Evolutionary conservation across 2,329 filamentous ascomycete species (phyloP), one percentile per base, ranked within the genome.

Genomic region (Dothideomycetes sp.): DNA sequence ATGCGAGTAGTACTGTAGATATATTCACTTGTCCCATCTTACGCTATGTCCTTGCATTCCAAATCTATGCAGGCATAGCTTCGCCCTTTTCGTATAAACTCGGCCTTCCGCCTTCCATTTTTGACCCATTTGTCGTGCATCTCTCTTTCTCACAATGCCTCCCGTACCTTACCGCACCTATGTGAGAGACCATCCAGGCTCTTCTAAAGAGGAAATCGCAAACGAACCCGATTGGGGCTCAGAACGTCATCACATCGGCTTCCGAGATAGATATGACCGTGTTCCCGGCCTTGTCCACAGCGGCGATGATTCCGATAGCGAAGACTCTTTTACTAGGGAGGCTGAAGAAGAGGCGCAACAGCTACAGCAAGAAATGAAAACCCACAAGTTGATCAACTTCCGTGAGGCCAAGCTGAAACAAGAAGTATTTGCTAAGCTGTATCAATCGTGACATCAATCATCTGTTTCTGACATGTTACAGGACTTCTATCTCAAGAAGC

Each of bases 401-500:
- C 52, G 59, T 3, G 59, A 66, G 40, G 36, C 63, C 17, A 54
- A 64, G 23, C 41, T 49, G 3, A 48, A 49, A 18, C 51, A 59
- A 31, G 47, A 51, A 38, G 52, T 33, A 22, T 25, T 39, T 24
- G n/a, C 12, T n/a, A n/a, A n/a, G n/a, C n/a, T n/a, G n/a, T n/a
- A n/a, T n/a, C n/a, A n/a, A n/a, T n/a, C n/a, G n/a, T n/a, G n/a
- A n/a, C n/a, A n/a, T n/a, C n/a, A n/a, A n/a, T 10, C 2, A n/a
- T 13, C 13, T 9, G 5, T 28, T 5, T 10, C 6, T 23, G 19
- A 30, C 13, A 10, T 8, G 10, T 4, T 2, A 19, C 38, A 68
- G 53, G 62, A 71, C 44, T 62, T 69, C 29, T 63, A 69, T 49
- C 48, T 71, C 4, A 46, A 57, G 1, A 54, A 64, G 31, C 67